These are phyloP conservation scores for Globisporangium echinulatum DNA, from an alignment of 352 stramenopile species.

Conservation along the genomic window DNA sequence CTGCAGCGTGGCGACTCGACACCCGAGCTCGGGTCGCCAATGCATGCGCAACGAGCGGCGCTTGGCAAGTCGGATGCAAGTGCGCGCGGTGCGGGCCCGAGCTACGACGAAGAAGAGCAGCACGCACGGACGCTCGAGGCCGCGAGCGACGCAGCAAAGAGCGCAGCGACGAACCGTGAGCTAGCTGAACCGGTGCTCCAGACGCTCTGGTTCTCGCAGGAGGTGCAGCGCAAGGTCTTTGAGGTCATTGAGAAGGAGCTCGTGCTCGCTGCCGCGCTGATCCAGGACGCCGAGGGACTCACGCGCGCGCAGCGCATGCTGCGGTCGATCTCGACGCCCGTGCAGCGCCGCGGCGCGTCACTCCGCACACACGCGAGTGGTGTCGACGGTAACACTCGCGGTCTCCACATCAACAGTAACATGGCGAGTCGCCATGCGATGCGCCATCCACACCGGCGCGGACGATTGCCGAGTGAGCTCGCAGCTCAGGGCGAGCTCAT, in stretches of 20 bases:
- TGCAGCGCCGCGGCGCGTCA: conserved; percentile 37
- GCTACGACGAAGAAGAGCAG: conserved; percentile 48
- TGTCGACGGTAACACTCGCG: conserved; percentile 12
- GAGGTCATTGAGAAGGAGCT: conserved; percentile 82
- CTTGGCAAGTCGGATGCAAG: conserved; percentile 13
- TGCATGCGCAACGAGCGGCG: conserved; percentile 8
- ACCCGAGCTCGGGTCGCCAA: conserved; percentile 14
- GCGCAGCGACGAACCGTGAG: conserved; percentile 59
- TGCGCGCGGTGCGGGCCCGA: conserved; percentile 18
- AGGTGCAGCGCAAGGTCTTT: conserved; percentile 84
- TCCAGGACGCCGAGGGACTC: conserved; percentile 67
- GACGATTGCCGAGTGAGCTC: conserved; percentile 22
- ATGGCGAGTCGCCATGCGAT: not conserved
- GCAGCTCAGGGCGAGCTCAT: conserved; percentile 34
- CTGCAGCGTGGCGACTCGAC: conserved; percentile 31
- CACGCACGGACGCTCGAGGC: conserved; percentile 55
- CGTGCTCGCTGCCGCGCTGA: conserved; percentile 54
- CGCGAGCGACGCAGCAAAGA: conserved; percentile 75
- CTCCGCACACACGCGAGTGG: conserved; percentile 43
- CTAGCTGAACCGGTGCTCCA: conserved; percentile 71
- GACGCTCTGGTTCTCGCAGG: conserved; percentile 83
- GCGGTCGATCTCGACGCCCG: conserved; percentile 72
- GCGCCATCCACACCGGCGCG: not conserved
- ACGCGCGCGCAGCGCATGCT: conserved; percentile 77
- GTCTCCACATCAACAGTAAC: not conserved